phyloP scores from a whole-genome alignment of 2,329 filamentous ascomycete genomes.

The Fusarium cicatricum region DNA sequence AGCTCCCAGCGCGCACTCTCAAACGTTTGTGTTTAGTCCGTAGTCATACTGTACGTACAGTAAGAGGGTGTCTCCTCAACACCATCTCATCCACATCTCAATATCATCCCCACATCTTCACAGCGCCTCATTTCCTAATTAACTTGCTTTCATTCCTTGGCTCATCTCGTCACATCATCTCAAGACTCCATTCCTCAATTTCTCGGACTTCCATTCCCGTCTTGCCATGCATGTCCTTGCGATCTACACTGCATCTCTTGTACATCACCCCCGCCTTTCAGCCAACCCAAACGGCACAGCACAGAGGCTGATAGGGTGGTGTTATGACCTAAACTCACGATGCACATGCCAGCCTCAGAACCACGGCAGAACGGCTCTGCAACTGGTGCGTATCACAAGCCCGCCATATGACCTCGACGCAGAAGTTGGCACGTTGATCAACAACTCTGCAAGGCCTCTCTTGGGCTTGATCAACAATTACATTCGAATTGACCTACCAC shows the following conservation, averaged over 20 bases:
- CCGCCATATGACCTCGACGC: not conserved
- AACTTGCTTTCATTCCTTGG: not conserved
- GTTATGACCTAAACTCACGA: constrained; percentile 1
- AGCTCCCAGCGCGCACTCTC: too few species aligned
- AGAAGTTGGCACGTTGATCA: not conserved
- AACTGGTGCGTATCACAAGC: not conserved
- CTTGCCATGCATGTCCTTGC: not conserved
- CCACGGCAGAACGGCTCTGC: not conserved
- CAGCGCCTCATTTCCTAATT: not conserved
- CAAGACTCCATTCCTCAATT: not conserved
- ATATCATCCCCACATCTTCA: not conserved
- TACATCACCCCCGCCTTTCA: constrained; percentile 7
- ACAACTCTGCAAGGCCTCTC: constrained; percentile 1
- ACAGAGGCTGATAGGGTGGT: not conserved
- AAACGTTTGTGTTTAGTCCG: too few species aligned
- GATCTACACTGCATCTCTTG: constrained; percentile 9
- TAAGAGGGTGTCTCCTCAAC: too few species aligned
- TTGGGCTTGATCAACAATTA: not conserved
- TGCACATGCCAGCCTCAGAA: constrained; percentile 5
- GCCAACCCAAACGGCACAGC: not conserved
- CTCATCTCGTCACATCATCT: too few species aligned
- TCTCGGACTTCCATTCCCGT: not conserved
- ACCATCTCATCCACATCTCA: not conserved
- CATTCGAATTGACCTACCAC: constrained; percentile 13
- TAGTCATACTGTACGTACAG: too few species aligned